These are phyloP conservation scores for Apiospora arundinis DNA, from an alignment of 2,329 filamentous ascomycete species.

Conservation along the genomic window DNA sequence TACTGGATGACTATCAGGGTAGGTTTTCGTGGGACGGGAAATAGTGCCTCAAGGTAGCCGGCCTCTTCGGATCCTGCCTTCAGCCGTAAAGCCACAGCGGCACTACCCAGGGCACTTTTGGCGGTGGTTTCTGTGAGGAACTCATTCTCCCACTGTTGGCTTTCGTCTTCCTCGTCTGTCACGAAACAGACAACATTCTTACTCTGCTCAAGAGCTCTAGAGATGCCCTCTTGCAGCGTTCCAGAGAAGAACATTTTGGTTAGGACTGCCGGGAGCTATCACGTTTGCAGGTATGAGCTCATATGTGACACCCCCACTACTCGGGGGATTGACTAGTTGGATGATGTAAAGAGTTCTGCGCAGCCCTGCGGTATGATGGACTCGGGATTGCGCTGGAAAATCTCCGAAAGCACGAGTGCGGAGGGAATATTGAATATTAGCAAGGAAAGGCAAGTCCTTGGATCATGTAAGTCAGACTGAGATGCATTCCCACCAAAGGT, in stretches of 20 bases:
- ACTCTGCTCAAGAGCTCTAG: conserved; percentile 72
- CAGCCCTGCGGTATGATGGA: not conserved
- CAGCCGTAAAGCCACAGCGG: conserved; percentile 74
- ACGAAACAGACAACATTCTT: conserved; percentile 89
- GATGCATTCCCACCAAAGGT: not conserved
- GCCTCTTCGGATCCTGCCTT: conserved; percentile 79
- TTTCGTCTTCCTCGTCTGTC: conserved; percentile 74
- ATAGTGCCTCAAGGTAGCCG: conserved; percentile 81
- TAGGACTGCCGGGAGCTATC: not conserved
- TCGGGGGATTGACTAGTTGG: not conserved
- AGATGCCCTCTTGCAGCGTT: conserved; percentile 80
- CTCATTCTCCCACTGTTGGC: conserved; percentile 74
- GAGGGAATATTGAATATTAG: not conserved
- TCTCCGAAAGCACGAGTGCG: not conserved
- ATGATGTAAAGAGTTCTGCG: not conserved
- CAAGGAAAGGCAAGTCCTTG: not conserved
- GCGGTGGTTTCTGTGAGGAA: conserved; percentile 67
- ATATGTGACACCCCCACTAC: not conserved
- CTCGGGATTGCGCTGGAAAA: not conserved
- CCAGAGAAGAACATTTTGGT: conserved; percentile 81
- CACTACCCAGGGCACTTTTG: conserved; percentile 60
- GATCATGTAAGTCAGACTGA: not conserved
- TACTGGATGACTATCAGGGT: conserved; percentile 80
- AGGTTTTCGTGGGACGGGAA: conserved; percentile 79
- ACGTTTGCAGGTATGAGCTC: not conserved